Evolutionary conservation across 768 basidiomycete genomes (phyloP), one percentile per base, ranked within the genome.

Genomic region (Mycena galericulata): DNA sequence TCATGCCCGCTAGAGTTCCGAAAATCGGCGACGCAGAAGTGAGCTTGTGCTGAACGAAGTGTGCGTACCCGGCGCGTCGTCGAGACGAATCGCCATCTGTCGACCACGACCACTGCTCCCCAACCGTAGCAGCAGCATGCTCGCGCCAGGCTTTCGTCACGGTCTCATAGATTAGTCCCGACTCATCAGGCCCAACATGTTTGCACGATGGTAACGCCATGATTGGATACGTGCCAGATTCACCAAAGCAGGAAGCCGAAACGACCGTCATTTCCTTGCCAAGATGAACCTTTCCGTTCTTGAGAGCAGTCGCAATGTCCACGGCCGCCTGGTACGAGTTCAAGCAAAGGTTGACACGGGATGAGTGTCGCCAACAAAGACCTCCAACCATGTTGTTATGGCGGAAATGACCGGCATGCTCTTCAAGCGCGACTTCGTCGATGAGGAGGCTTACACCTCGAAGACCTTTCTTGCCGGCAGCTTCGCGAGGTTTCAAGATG

Each of bases 21-120:
- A 24, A 75, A 15, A 74, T 26, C 24, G 53, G 29, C 22, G 34
- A 29, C 4, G 67, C 47, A 15, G 41, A 7, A 12, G 34, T 22
- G 6, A 69, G 32, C 3, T n/a, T 30, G 10, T 22, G 18, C 6
- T 15, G 12, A 20, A 72, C 53, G 17, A 72, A 61, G 2, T 68
- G 20, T 10, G 46, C 8, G 32, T 72, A 68, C 4, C 29, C 26
- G 3, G 62, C 72, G 15, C 55, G 38, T 20, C 69, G 51, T 9
- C 61, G 34, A 15, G 51, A 60, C 0, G 68, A 46, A 43, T 70
- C 73, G 0, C 73, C 73, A 40, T 75, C 74, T 3, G 62, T 46
- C 9, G 62, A 47, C 15, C 74, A 36, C 6, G 49, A 57, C 55
- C 61, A 74, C 1, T 70, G 47, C 2, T 47, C 49, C 4, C 74